Conservation (phyloP, 805 yeast species). For the Myxozyma geophila region DNA sequence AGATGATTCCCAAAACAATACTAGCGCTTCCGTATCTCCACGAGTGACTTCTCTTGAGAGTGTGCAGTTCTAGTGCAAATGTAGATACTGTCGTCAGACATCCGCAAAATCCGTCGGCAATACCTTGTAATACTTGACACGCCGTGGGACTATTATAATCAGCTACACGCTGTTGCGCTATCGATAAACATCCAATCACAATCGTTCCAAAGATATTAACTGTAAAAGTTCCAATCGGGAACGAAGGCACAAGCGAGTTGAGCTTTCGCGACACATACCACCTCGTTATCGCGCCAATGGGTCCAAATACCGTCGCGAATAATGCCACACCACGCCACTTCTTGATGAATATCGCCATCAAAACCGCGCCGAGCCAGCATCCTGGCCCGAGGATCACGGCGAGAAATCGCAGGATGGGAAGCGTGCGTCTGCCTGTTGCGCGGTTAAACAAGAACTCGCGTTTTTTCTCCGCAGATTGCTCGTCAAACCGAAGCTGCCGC, state of each 20-base stretch:
- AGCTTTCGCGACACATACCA: slow-evolving; percentile 32
- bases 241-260: slow-evolving; percentile 26
- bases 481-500: background rate
- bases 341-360: slow-evolving; percentile 32
- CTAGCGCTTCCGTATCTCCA: slow-evolving; percentile 30
- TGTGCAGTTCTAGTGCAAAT: slow-evolving; percentile 35
- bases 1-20: slow-evolving; percentile 19
- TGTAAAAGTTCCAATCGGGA: slow-evolving; percentile 38
- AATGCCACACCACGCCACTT: slow-evolving; percentile 37
- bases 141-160: background rate
- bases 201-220: slow-evolving; percentile 39
- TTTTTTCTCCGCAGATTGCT: background rate
- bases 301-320: slow-evolving; percentile 37
- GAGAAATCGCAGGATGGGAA: background rate
- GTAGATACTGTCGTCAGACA: slow-evolving; percentile 39
- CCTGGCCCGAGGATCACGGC: slow-evolving; percentile 33
- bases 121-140: slow-evolving; percentile 36
- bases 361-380: slow-evolving; percentile 36
- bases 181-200: slow-evolving; percentile 11
- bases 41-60: slow-evolving; percentile 20
- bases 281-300: slow-evolving; percentile 37
- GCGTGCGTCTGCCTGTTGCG: slow-evolving; percentile 8
- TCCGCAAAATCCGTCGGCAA: slow-evolving; percentile 39
- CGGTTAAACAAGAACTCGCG: slow-evolving; percentile 7
- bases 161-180: slow-evolving; percentile 12